phyloP scores from a whole-genome alignment of 1,139 yeast species.

The Blastobotrys aristatus region DNA sequence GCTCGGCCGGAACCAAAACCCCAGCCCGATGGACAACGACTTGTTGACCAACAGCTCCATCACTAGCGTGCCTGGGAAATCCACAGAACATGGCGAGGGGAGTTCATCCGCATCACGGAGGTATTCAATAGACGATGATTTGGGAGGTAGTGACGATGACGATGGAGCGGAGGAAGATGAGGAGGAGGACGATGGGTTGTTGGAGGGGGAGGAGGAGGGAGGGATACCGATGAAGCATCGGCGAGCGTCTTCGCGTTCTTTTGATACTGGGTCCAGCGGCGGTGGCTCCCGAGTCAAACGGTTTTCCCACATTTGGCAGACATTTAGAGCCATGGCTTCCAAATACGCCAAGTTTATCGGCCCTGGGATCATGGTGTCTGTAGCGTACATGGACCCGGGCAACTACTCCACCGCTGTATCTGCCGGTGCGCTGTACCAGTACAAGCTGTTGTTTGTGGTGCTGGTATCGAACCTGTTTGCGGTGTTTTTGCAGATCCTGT shows the following conservation, averaged over 20 bases:
- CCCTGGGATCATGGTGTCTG: slow-evolving; percentile 92
- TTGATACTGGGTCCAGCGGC: neutral
- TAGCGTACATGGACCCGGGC: slow-evolving; percentile 97
- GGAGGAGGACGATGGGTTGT: neutral
- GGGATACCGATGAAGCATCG: slow-evolving; percentile 2
- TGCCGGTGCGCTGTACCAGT: slow-evolving; percentile 84
- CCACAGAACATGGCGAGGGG: neutral
- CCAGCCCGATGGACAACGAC: slow-evolving; percentile 20
- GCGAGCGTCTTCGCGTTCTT: neutral
- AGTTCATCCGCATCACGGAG: neutral
- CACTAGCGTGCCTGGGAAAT: slow-evolving; percentile 5
- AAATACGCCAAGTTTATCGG: slow-evolving; percentile 72
- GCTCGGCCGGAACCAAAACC: slow-evolving; percentile 26
- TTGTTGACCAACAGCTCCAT: slow-evolving; percentile 20
- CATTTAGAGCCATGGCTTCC: slow-evolving; percentile 15
- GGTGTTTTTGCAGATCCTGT: slow-evolving; percentile 73
- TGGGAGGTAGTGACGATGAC: neutral
- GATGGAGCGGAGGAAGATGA: neutral
- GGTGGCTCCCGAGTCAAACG: too few relatives aligned
- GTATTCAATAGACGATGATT: neutral
- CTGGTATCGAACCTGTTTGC: slow-evolving; percentile 83
- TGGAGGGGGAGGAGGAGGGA: neutral
- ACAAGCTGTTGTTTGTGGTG: slow-evolving; percentile 73
- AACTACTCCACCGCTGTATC: slow-evolving; percentile 94
- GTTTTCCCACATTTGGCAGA: neutral